Base-by-base conservation (phyloP, 495 filamentous ascomycete species). In the Pseudoneurospora amorphoporcata region DNA sequence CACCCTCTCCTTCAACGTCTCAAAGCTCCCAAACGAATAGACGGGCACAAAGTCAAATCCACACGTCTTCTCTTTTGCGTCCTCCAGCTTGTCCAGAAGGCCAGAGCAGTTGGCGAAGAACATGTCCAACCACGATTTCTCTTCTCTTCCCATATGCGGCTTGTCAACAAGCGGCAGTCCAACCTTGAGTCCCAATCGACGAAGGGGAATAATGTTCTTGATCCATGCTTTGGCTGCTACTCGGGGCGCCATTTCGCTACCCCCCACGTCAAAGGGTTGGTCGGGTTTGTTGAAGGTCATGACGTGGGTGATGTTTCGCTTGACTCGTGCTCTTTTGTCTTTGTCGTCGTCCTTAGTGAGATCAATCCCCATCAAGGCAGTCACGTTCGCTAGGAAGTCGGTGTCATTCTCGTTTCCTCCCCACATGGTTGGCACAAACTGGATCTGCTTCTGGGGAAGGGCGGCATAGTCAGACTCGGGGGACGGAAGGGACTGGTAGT, bases 341-440 rank as follows among this genome's bases (percentile, higher is more conserved):
- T 35, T 65, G 12, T 35, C 53, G 10, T 35, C 29, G 0, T 23
- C 45, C 1, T 53, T 23, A 14, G 5, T 32, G 6, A 61, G 23
- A 12, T 87, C 86, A 8, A 72, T 69, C 14, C 77, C 68, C 68
- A 87, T 82, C 72, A 85, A 78, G 2, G 72, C 69, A 6, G 76
- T 80, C 4, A 90, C 80, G 35, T 79, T 81, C 73, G 82, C 77
- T 61, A 84, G 75, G 79, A 90, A 90, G 19, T 81, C 73, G 4
- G 79, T 83, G 47, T 83, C 81, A 74, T 76, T 81, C 70, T 69
- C 72, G 68, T 80, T 84, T 37, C 80, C 79, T 32, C 89, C 90
- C 88, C 87, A 92, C 53, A 91, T 84, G 86, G 89, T 91, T 19
- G 90, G 90, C 39, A 92, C 88, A 75, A 90, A 92, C 70, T 89